Evolutionary conservation across 1,139 yeast species (phyloP), one percentile per base, ranked within the genome.

Genomic region (Nakaseomyces bracarensis): DNA sequence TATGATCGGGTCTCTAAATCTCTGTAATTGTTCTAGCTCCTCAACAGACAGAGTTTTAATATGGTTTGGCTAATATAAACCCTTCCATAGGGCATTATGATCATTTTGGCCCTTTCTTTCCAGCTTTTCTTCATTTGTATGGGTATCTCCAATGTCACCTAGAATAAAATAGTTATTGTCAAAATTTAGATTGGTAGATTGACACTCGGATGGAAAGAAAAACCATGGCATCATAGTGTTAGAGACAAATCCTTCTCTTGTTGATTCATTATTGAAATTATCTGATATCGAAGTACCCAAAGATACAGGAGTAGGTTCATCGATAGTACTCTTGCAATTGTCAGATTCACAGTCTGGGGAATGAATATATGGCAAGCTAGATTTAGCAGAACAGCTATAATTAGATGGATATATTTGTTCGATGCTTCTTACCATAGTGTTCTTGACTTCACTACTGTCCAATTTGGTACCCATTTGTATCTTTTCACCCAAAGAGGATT

Each of bases 1-100:
- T 33, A 33, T 33, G 26, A n/a, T 26, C 13, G 21, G 25, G 36
- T 33, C 18, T 16, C 26, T 33, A 33, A 33, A 13, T 26, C 13
- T 26, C 21, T 33, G 26, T 33, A 26, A 26, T 20, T 33, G 36
- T 26, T 18, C 26, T 33, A 33, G n/a, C 26, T 33, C 36, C 21
- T 21, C 36, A 13, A 33, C 36, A 33, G 21, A 33, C 36, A 33
- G 26, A 33, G 26, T 33, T 25, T 33, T 33, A 20, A 21, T 21
- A 21, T 21, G 36, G 26, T 21, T 21, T n/a, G 26, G 26, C 14
- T 33, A 26, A 20, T 33, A 18, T 18, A 19, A 19, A 18, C 8
- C 23, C 16, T 10, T 30, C n/a, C 5, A n/a, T 33, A n/a, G 25
- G 36, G 36, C 18, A 18, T 33, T 7, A 10, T 7, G 25, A 18